These are phyloP conservation scores for Lactifluus subvellereus DNA, from an alignment of 768 basidiomycete genomes.

Conservation along the genomic window DNA sequence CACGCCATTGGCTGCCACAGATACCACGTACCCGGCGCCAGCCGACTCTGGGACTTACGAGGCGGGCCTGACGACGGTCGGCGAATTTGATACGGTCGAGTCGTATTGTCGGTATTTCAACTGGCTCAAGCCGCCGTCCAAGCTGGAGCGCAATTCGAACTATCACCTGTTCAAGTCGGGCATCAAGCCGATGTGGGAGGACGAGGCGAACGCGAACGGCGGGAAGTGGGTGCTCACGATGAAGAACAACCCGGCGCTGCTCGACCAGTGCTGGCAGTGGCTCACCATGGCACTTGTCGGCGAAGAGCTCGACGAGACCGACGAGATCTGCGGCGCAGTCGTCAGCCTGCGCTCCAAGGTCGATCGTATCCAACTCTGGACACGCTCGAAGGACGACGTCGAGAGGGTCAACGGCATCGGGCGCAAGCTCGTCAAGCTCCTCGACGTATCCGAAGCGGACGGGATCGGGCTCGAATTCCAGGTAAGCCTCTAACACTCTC, in stretches of 20 bases:
- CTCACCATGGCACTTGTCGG: conserved; percentile 89
- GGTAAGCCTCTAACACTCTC: conserved; percentile 38
- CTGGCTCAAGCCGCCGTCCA: conserved; percentile 88
- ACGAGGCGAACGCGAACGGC: conserved; percentile 83
- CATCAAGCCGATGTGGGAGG: conserved; percentile 98
- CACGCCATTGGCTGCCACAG: conserved; percentile 39
- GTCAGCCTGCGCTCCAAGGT: conserved; percentile 83
- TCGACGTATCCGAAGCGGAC: conserved; percentile 81
- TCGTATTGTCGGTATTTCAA: conserved; percentile 89
- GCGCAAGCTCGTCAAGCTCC: conserved; percentile 70
- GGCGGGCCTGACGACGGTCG: conserved; percentile 79
- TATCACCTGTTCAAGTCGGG: conserved; percentile 94
- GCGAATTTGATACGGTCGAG: conserved; percentile 87
- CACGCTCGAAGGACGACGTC: conserved; percentile 77
- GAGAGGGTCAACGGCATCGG: conserved; percentile 82
- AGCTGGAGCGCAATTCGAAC: conserved; percentile 84
- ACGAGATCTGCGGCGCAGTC: conserved; percentile 78
- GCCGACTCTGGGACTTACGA: conserved; percentile 76
- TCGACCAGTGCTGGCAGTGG: conserved; percentile 89
- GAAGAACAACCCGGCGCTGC: conserved; percentile 69
- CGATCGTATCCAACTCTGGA: conserved; percentile 91
- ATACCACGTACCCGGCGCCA: conserved; percentile 30
- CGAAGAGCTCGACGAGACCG: conserved; percentile 63
- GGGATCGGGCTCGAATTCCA: conserved; percentile 88
- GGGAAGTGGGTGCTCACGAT: conserved; percentile 96